phyloP scores from a whole-genome alignment of 129 eudicot genomes.

The Lactuca sativa region DNA sequence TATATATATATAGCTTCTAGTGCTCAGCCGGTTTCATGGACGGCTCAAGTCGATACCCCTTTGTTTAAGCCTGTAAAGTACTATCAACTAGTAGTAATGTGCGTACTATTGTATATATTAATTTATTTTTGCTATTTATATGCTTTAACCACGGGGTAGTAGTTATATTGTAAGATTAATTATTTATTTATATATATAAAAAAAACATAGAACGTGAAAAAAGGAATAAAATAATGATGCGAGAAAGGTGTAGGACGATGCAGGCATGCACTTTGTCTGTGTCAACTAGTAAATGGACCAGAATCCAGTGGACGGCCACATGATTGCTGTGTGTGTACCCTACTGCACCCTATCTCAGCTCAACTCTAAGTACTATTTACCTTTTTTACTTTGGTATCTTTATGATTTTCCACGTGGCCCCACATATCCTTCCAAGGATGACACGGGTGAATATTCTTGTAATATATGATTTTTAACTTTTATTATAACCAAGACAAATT shows the following conservation, averaged over 20 bases:
- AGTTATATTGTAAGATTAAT: background rate
- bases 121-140: background rate
- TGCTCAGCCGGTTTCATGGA: conserved; percentile 15
- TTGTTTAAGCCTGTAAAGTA: conserved; percentile 5
- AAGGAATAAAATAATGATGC: background rate
- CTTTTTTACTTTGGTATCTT: background rate
- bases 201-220: background rate
- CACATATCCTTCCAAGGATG: background rate
- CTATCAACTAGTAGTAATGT: conserved; percentile 14
- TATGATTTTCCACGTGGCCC: background rate
- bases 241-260: conserved; percentile 2
- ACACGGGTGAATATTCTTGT: background rate
- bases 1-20: background rate
- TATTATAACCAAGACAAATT: background rate
- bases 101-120: background rate
- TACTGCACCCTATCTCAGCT: conserved; percentile 5
- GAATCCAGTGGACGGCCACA: conserved; percentile 30
- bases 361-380: background rate
- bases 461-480: background rate
- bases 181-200: background rate
- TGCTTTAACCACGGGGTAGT: background rate
- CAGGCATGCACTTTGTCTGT: conserved; percentile 15
- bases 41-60: conserved; percentile 10
- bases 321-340: conserved; percentile 11
- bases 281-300: conserved; percentile 24